Percentiles rank a stretch among this genome's conserved stretches.
phyloP scores from a whole-genome alignment of 371 early-diverging fungal genomes.

The Mortierella polycephala region DNA sequence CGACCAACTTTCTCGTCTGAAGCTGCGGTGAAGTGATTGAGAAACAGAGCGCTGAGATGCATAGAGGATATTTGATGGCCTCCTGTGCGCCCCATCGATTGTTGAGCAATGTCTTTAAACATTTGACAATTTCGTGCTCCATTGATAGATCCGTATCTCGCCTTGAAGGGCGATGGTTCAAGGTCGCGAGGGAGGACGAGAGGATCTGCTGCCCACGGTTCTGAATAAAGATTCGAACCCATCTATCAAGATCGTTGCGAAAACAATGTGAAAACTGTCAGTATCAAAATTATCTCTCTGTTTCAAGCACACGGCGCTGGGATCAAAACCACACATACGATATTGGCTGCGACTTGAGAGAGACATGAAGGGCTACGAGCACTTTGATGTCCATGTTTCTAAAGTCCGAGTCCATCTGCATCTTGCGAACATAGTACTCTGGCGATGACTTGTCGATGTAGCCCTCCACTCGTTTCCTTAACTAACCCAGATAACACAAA shows the following conservation, averaged over 20 bases:
- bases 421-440: constrained; percentile 70
- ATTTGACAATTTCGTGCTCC: constrained; percentile 85
- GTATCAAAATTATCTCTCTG: too few relatives aligned
- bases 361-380: constrained; percentile 71
- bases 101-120: constrained; percentile 82
- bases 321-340: constrained; percentile 60
- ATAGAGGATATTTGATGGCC: constrained; percentile 76
- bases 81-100: constrained; percentile 87
- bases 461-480: constrained; percentile 44
- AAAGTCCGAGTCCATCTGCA: constrained; percentile 68
- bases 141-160: constrained; percentile 77
- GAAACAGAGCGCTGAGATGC: constrained; percentile 76
- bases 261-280: too few relatives aligned
- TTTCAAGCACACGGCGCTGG: constrained; percentile 11
- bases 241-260: constrained; percentile 11
- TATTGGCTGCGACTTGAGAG: constrained; percentile 79
- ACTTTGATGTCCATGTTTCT: constrained; percentile 66
- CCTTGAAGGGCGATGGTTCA: constrained; percentile 51
- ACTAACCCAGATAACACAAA: constrained; percentile 8
- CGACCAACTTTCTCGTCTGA: constrained; percentile 82
- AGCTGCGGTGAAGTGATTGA: constrained; percentile 84
- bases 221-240: constrained; percentile 43
- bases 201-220: constrained; percentile 48
- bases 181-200: constrained; percentile 27
- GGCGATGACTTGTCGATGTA: constrained; percentile 67